Evolutionary conservation across 495 filamentous ascomycete genomes (phyloP).

Genomic region (Xylaria scruposa): DNA sequence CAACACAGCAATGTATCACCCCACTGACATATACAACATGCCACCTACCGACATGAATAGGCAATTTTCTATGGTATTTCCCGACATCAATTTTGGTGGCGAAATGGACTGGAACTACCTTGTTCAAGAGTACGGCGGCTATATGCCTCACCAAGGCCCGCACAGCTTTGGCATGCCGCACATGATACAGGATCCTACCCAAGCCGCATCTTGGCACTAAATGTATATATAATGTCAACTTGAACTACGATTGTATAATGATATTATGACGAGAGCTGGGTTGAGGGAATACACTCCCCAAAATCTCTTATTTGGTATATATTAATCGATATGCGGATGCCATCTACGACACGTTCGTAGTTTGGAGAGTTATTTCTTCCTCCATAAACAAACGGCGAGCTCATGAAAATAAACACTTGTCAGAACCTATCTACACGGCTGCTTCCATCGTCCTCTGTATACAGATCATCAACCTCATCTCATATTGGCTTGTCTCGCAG

Average conservation of each 20-base stretch:
- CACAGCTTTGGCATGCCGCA: constrained; percentile 19
- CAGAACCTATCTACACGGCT: neutral
- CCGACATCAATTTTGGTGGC: constrained; percentile 47
- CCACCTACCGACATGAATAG: constrained; percentile 36
- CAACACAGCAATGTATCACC: constrained; percentile 31
- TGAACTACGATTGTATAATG: constrained; percentile 12
- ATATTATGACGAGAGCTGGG: constrained; percentile 10
- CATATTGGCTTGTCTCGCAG: neutral
- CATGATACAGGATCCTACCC: constrained; percentile 21
- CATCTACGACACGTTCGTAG: neutral
- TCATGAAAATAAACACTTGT: neutral
- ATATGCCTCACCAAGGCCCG: constrained; percentile 31
- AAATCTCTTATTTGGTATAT: constrained; percentile 15
- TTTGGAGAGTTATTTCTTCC: neutral
- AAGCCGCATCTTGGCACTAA: constrained; percentile 23
- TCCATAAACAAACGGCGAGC: neutral
- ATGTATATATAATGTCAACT: constrained; percentile 20
- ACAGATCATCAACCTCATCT: neutral
- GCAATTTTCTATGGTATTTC: constrained; percentile 40
- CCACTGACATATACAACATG: constrained; percentile 36
- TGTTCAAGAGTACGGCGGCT: constrained; percentile 50
- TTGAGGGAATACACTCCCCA: neutral
- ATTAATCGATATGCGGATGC: neutral
- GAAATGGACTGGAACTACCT: constrained; percentile 56
- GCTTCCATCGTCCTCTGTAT: neutral